Conservation (phyloP, 1,284 basidiomycete species). For the Cutaneotrichosporon sp. region DNA sequence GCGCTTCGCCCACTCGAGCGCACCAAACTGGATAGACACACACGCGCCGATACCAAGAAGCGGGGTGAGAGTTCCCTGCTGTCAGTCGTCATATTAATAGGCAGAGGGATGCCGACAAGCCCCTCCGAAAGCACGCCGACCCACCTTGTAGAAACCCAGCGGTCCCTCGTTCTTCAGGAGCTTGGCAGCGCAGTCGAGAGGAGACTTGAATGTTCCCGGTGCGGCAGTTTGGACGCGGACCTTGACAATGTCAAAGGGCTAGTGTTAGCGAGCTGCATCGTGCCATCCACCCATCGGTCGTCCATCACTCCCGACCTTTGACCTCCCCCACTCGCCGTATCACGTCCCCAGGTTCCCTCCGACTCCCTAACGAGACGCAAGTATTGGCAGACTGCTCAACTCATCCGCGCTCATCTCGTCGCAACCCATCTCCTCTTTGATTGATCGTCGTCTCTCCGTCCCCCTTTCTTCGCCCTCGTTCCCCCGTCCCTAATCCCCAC, state of each 20-base stretch:
- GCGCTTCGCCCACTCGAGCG: constrained; percentile 86
- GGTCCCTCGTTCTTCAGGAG: constrained; percentile 90
- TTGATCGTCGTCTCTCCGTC: background rate
- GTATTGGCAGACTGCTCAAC: background rate
- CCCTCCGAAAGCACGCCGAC: constrained; percentile 8
- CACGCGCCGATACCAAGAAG: constrained; percentile 84
- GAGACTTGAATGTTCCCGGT: constrained; percentile 81
- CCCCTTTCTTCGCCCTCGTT: background rate
- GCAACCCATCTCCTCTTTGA: background rate
- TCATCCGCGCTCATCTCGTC: background rate
- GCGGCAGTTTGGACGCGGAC: constrained; percentile 92
- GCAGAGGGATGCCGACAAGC: background rate
- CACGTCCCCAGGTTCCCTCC: too few relatives aligned
- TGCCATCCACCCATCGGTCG: background rate
- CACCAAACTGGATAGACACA: constrained; percentile 95
- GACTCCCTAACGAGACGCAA: background rate
- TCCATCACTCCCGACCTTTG: too few relatives aligned
- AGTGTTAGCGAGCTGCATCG: constrained; percentile 7
- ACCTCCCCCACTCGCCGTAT: too few relatives aligned
- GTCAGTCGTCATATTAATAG: background rate
- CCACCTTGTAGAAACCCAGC: constrained; percentile 91
- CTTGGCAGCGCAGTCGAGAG: constrained; percentile 82
- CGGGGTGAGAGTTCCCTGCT: constrained; percentile 85
- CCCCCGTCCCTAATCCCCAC: background rate
- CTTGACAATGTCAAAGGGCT: constrained; percentile 94